Base-by-base conservation (phyloP, 2,329 filamentous ascomycete genomes). In the Colletotrichum caudatum region DNA sequence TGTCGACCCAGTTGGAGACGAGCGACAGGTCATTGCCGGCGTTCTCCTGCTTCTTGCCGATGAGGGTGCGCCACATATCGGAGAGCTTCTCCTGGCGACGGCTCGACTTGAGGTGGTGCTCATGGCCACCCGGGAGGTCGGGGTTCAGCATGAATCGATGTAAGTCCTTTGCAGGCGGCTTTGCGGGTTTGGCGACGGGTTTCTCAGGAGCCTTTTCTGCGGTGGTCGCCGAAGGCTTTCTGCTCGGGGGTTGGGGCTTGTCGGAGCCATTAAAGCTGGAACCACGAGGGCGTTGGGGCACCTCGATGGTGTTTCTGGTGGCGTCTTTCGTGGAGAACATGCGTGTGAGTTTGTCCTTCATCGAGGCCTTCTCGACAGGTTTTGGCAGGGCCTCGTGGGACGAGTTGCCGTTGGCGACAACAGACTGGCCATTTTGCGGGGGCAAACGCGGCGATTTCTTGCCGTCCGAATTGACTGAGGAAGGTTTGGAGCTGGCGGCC, bases 1-100 rank as follows among this genome's bases (percentile, higher is more conserved):
- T 95, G 80, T 98, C 95, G 67, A 98, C 95, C 95, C 95, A 98
- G 76, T 90, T 95, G 37, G 95, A 96, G 84, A 98, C 96, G 67
- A 99, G 88, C 9, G 95, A 98, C 57, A 98, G 84, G 75, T 97
- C 94, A 78, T 94, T 90, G 73, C 96, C 93, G 39, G 68, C 29
- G 26, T 89, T 87, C 74, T 95, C 93, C 79, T 93, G 92, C 82
- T 94, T 95, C 82, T 93, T 94, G 74, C 94, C 94, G 64, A 98
- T 88, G 76, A 98, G 89, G 76, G 92, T 91, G 76, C 94, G 92
- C 82, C 97, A 92, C 90, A 98, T 93, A 80, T 97, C 94, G 26
- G 93, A 92, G 67, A 99, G 86, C 83, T 98, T 98, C 82, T 99
- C 95, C 81, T 99, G 95, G 69, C 96, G 90, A 80, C 94, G 94